phyloP scores from a whole-genome alignment of 345 rosid species.

The Syzygium aromaticum region DNA sequence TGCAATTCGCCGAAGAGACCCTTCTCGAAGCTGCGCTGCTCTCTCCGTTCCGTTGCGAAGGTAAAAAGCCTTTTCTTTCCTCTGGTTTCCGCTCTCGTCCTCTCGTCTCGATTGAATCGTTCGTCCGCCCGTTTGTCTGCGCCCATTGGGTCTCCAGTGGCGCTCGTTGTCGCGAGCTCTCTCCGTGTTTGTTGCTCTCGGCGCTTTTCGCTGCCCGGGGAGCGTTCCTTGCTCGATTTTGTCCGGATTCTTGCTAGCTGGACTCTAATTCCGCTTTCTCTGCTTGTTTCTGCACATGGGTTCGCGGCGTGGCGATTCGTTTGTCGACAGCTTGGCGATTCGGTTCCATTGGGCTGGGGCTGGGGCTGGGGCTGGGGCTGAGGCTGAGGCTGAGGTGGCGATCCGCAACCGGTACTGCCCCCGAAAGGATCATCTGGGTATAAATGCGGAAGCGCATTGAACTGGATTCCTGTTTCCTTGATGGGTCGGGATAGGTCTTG shows the following conservation, averaged over 20 bases:
- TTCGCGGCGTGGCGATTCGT: not conserved
- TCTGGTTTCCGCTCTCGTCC: not conserved
- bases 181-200: not conserved
- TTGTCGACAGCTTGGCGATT: slow-evolving; percentile 18
- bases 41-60: not conserved
- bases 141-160: not conserved
- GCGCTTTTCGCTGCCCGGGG: not conserved
- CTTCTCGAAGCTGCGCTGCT: not conserved
- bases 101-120: not conserved
- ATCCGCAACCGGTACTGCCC: slow-evolving; percentile 19
- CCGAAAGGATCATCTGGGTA: not conserved
- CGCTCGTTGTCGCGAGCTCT: not conserved
- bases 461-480: not conserved
- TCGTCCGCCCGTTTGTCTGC: not conserved
- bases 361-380: slow-evolving; percentile 41
- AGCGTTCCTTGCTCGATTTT: not conserved
- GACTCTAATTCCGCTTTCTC: not conserved
- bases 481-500: not conserved
- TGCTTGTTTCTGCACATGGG: not conserved
- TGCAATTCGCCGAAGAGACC: not conserved
- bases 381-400: slow-evolving; percentile 32
- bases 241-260: not conserved
- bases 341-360: slow-evolving; percentile 48
- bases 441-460: not conserved
- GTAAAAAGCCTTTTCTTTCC: not conserved